Percentiles rank a stretch among this genome's conserved stretches.
Evolutionary conservation across 495 filamentous ascomycete genomes (phyloP).

Genomic region (Usnea hakonensis): DNA sequence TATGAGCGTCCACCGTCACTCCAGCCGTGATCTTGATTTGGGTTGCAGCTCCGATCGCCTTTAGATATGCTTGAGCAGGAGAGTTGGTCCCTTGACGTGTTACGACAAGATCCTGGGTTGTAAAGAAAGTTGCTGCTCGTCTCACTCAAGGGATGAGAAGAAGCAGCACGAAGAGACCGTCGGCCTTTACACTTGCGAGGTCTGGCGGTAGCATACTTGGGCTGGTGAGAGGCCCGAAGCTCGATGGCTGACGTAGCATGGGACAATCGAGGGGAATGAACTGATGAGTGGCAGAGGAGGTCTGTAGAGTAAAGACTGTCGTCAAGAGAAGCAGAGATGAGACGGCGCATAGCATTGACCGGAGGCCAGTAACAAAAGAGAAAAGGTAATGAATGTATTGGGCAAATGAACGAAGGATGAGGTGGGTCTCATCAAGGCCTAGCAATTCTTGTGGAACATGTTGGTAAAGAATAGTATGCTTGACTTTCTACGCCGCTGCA

Average conservation of each 20-base stretch:
- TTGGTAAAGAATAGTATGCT: conserved; percentile 4
- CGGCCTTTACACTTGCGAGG: not conserved
- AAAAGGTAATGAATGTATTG: conserved; percentile 12
- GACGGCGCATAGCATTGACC: conserved; percentile 12
- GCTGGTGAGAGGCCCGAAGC: not conserved
- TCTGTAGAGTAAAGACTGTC: conserved; percentile 4
- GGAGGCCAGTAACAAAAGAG: not conserved
- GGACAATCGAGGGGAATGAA: not conserved
- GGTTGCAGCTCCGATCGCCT: not conserved
- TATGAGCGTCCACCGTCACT: not conserved
- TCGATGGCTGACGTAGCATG: conserved; percentile 12
- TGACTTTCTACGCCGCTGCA: not conserved
- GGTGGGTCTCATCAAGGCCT: not conserved
- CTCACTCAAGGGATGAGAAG: not conserved
- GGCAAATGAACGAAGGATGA: not conserved
- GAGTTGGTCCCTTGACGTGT: not conserved
- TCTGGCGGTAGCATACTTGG: not conserved
- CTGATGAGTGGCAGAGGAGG: not conserved
- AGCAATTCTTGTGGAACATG: conserved; percentile 3
- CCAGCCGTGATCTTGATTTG: not conserved
- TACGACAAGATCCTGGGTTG: not conserved
- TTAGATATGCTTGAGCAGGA: not conserved
- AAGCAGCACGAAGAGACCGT: not conserved
- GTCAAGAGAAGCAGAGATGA: conserved; percentile 16
- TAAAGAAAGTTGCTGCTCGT: not conserved